Evolutionary conservation across 78 protist genomes (phyloP).

Genomic region (Protostelium mycophagum): DNA sequence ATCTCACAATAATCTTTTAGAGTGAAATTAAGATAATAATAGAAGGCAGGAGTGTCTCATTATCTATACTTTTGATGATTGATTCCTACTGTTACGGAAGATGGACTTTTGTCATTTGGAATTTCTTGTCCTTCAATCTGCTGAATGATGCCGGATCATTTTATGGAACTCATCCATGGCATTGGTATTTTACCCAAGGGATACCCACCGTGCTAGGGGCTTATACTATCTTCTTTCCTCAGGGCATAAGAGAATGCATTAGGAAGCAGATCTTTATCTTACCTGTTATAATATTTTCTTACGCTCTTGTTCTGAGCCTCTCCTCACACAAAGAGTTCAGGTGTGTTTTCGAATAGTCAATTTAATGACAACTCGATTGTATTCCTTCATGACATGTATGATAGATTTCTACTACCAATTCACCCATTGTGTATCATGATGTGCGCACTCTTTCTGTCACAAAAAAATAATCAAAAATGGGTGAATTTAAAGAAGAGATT

Average conservation of each 20-base stretch:
- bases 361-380: neutral
- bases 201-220: constrained; percentile 2
- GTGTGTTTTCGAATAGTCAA: neutral
- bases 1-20: neutral
- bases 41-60: neutral
- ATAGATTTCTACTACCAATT: neutral
- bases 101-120: neutral
- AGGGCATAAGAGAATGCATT: neutral
- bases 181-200: constrained; percentile 36
- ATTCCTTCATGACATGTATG: no score
- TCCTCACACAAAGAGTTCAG: constrained; percentile 47
- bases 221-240: neutral
- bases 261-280: neutral
- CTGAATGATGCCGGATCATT: neutral
- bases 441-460: neutral
- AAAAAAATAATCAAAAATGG: neutral
- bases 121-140: constrained; percentile 27
- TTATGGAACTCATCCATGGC: constrained; percentile 56
- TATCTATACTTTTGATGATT: no score
- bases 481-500: neutral
- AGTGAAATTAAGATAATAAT: no score
- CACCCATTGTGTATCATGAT: neutral
- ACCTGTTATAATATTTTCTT: neutral
- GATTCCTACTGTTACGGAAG: constrained; percentile 5
- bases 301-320: neutral